phyloP scores from a whole-genome alignment of 768 basidiomycete species.

The Calocybe gangraenosa region DNA sequence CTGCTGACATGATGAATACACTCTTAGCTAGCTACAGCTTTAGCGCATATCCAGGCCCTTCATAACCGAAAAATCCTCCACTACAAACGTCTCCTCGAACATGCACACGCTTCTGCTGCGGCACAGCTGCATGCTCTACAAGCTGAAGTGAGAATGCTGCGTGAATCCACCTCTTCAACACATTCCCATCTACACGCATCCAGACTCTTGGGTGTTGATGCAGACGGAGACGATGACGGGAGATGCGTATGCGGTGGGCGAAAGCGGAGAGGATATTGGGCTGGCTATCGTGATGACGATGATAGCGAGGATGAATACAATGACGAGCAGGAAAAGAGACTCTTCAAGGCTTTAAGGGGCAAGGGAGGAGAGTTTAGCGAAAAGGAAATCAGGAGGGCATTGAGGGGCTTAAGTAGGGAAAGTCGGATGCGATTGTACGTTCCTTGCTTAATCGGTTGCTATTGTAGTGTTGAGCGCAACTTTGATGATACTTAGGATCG shows the following conservation, averaged over 20 bases:
- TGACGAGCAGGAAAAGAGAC: slow-evolving; percentile 24
- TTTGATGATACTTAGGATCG: slow-evolving; percentile 35
- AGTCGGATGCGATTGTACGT: slow-evolving; percentile 74
- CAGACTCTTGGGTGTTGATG: slow-evolving; percentile 16
- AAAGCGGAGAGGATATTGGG: slow-evolving; percentile 67
- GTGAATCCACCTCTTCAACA: slow-evolving; percentile 26
- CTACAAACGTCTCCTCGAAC: slow-evolving; percentile 78
- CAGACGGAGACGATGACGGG: slow-evolving; percentile 20
- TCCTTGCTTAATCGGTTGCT: background rate
- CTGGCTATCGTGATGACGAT: slow-evolving; percentile 54
- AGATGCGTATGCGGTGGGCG: slow-evolving; percentile 57
- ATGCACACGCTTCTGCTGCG: slow-evolving; percentile 72
- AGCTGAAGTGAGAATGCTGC: slow-evolving; percentile 70
- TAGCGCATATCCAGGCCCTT: slow-evolving; percentile 34
- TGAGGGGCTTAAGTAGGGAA: slow-evolving; percentile 59
- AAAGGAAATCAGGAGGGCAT: slow-evolving; percentile 59
- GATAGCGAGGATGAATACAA: slow-evolving; percentile 43
- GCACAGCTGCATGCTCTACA: slow-evolving; percentile 84
- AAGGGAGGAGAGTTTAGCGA: slow-evolving; percentile 65
- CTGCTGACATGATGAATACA: background rate
- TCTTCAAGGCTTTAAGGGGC: slow-evolving; percentile 44
- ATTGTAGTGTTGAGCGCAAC: background rate
- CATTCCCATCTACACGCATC: slow-evolving; percentile 18
- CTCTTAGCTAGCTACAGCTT: slow-evolving; percentile 33
- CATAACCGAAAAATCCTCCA: slow-evolving; percentile 59